These are phyloP conservation scores for Colletotrichum chrysophilum DNA, from an alignment of 2,329 filamentous ascomycete genomes.

Conservation along the genomic window DNA sequence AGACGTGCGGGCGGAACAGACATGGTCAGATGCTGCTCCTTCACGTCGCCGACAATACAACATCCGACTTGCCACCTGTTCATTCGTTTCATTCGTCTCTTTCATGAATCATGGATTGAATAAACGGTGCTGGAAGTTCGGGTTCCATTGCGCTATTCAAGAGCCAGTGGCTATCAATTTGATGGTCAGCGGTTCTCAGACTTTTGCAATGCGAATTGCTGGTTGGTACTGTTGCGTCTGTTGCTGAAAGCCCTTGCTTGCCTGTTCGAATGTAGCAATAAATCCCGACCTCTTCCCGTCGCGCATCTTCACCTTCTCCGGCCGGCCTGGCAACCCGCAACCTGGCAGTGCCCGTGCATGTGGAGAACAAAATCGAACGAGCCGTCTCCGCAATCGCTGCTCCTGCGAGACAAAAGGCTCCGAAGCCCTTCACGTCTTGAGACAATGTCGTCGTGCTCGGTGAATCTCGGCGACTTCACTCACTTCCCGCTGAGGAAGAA, in stretches of 20 bases:
- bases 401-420: neutral
- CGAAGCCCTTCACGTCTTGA: neutral
- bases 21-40: neutral
- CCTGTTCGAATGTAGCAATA: slow-evolving; percentile 15
- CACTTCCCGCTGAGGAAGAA: neutral
- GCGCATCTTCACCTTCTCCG: neutral
- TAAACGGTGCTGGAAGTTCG: neutral
- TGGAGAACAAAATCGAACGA: neutral
- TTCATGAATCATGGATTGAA: slow-evolving; percentile 16
- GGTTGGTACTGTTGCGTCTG: neutral
- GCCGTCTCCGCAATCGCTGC: neutral
- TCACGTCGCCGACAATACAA: neutral
- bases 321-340: neutral
- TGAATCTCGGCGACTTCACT: slow-evolving; percentile 1
- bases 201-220: neutral
- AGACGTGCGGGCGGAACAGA: neutral
- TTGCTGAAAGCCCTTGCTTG: neutral
- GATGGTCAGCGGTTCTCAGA: neutral
- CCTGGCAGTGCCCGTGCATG: neutral
- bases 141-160: neutral
- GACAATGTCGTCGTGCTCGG: neutral
- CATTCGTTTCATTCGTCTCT: slow-evolving; percentile 5
- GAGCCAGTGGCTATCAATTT: neutral
- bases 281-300: slow-evolving; percentile 4
- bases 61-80: slow-evolving; percentile 2